These are phyloP conservation scores for Gynochthodes officinalis DNA, from an alignment of 257 asterid genomes.

Conservation along the genomic window DNA sequence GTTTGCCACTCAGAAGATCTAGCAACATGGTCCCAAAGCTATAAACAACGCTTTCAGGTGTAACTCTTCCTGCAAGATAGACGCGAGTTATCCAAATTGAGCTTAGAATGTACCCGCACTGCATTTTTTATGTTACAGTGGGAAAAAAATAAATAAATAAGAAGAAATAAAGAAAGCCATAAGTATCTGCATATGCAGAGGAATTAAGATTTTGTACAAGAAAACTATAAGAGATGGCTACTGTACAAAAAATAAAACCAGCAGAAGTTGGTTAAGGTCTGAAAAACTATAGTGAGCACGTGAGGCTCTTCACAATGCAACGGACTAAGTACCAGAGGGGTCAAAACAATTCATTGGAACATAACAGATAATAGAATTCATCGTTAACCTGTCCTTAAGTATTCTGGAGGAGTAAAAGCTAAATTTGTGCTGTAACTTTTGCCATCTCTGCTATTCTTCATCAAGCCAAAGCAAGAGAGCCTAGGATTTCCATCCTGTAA, in stretches of 20 bases:
- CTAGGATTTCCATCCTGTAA: slow-evolving; percentile 53
- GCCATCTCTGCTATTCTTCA: slow-evolving; percentile 57
- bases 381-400: slow-evolving; percentile 41
- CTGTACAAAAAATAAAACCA: neutral
- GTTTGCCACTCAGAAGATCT: slow-evolving; percentile 54
- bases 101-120: neutral
- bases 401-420: slow-evolving; percentile 57
- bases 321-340: neutral
- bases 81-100: slow-evolving; percentile 6
- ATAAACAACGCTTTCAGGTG: slow-evolving; percentile 50
- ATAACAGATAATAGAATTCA: neutral
- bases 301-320: neutral
- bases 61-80: slow-evolving; percentile 45
- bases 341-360: neutral
- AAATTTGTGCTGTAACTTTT: slow-evolving; percentile 52
- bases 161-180: neutral
- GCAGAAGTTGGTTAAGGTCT: neutral
- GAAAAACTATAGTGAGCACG: neutral
- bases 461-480: slow-evolving; percentile 53
- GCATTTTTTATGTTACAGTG: neutral
- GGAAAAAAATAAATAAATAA: too few relatives aligned
- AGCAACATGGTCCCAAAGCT: slow-evolving; percentile 58
- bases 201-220: neutral
- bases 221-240: neutral
- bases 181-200: neutral